These are phyloP conservation scores for Solanum medicagineum DNA, from an alignment of 257 asterid species.

Conservation along the genomic window DNA sequence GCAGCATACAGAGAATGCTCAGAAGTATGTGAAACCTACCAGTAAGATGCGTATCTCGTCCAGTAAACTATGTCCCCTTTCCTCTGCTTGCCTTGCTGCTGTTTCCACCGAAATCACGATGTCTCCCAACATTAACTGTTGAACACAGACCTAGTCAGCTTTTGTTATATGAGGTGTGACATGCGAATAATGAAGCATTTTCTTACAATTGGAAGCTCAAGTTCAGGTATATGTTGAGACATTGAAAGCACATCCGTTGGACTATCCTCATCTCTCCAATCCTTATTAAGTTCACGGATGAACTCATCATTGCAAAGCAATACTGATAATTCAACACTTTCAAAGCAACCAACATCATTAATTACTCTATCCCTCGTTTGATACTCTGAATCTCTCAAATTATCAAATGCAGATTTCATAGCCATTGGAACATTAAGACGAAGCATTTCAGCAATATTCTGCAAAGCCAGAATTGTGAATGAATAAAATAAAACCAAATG, in stretches of 20 bases:
- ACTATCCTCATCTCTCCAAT: slow-evolving; percentile 91
- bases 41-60: slow-evolving; percentile 91
- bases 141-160: slow-evolving; percentile 12
- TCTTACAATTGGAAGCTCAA: slow-evolving; percentile 79
- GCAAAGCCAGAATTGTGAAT: neutral
- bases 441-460: slow-evolving; percentile 84
- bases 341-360: slow-evolving; percentile 58
- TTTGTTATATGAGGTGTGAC: slow-evolving; percentile 1
- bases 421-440: slow-evolving; percentile 93
- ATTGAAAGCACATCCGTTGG: slow-evolving; percentile 96
- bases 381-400: slow-evolving; percentile 38
- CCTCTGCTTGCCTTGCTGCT: slow-evolving; percentile 92
- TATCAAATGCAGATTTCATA: slow-evolving; percentile 72
- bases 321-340: slow-evolving; percentile 75
- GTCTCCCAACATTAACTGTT: slow-evolving; percentile 96
- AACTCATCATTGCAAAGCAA: slow-evolving; percentile 87
- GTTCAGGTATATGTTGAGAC: slow-evolving; percentile 93
- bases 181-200: neutral
- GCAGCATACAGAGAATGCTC: neutral
- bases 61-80: slow-evolving; percentile 81
- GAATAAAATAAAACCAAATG: neutral
- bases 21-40: slow-evolving; percentile 38
- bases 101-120: slow-evolving; percentile 93
- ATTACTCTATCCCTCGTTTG: slow-evolving; percentile 61
- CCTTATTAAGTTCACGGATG: slow-evolving; percentile 74